Evolutionary conservation across 495 filamentous ascomycete genomes (phyloP).

Genomic region (Xylaria venustula): DNA sequence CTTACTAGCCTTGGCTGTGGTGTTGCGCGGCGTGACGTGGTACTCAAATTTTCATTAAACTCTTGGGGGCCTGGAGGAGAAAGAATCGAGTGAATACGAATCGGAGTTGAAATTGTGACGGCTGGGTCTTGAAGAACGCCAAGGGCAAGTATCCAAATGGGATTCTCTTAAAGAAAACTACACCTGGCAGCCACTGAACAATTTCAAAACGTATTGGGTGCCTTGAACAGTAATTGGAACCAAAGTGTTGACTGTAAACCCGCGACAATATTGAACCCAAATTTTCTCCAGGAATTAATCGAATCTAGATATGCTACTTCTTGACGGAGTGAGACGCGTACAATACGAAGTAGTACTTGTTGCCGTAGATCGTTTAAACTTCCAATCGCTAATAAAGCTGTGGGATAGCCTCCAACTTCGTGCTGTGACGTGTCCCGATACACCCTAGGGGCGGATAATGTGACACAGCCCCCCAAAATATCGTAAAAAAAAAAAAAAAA

Average conservation of each 20-base stretch:
- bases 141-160: neutral
- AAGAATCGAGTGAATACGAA: slow-evolving; percentile 50
- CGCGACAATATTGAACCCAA: too few species aligned
- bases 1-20: slow-evolving; percentile 36
- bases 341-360: neutral
- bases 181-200: too few species aligned
- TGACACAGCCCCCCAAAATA: too few species aligned
- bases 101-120: slow-evolving; percentile 50
- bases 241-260: too few species aligned
- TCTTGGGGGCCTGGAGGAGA: slow-evolving; percentile 44
- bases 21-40: slow-evolving; percentile 22
- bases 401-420: neutral
- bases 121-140: slow-evolving; percentile 36
- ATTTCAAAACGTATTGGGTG: too few species aligned
- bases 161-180: too few species aligned
- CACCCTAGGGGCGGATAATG: neutral
- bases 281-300: too few species aligned
- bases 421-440: neutral
- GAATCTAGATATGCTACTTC: neutral
- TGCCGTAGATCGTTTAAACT: neutral
- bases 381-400: neutral
- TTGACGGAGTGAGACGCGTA: neutral
- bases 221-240: too few species aligned
- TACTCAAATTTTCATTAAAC: slow-evolving; percentile 34
- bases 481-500: too few species aligned